phyloP scores from a whole-genome alignment of 2,329 filamentous ascomycete genomes.

The Calonectria pteridis region DNA sequence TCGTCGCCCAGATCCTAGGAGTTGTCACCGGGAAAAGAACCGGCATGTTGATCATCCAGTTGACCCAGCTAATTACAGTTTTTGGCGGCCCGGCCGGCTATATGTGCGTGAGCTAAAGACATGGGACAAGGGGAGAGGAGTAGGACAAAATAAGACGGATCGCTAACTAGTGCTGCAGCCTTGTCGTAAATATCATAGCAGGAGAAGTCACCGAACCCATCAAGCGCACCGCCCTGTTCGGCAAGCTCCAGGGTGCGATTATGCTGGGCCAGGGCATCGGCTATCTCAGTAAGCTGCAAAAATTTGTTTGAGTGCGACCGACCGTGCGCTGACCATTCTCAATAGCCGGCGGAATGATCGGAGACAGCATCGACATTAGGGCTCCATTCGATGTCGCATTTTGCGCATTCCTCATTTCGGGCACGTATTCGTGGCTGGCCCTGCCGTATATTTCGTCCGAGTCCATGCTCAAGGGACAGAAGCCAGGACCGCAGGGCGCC shows the following conservation, averaged over 20 bases:
- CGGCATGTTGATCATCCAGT: slow-evolving; percentile 78
- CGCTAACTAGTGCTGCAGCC: slow-evolving; percentile 44
- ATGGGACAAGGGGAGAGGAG: background rate
- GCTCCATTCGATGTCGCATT: slow-evolving; percentile 75
- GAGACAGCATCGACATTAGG: slow-evolving; percentile 72
- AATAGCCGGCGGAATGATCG: slow-evolving; percentile 71
- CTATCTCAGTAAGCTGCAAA: slow-evolving; percentile 61
- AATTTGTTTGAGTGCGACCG: no score
- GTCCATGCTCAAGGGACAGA: slow-evolving; percentile 49
- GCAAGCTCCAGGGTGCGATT: slow-evolving; percentile 73
- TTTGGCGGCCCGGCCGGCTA: slow-evolving; percentile 78
- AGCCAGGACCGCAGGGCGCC: slow-evolving; percentile 50
- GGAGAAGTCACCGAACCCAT: slow-evolving; percentile 72
- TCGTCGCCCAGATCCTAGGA: slow-evolving; percentile 73
- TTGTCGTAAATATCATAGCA: slow-evolving; percentile 77
- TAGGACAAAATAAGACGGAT: fast-evolving
- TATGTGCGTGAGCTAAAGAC: slow-evolving; percentile 53
- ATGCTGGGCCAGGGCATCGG: slow-evolving; percentile 76
- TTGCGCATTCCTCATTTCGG: slow-evolving; percentile 63
- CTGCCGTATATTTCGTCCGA: slow-evolving; percentile 65
- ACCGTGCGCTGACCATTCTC: background rate
- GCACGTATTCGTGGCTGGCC: slow-evolving; percentile 55
- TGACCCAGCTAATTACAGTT: slow-evolving; percentile 75
- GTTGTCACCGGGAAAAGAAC: slow-evolving; percentile 70
- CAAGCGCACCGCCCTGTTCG: slow-evolving; percentile 73